Base-by-base conservation (phyloP, 805 yeast species). In the Ogataea dorogensis region DNA sequence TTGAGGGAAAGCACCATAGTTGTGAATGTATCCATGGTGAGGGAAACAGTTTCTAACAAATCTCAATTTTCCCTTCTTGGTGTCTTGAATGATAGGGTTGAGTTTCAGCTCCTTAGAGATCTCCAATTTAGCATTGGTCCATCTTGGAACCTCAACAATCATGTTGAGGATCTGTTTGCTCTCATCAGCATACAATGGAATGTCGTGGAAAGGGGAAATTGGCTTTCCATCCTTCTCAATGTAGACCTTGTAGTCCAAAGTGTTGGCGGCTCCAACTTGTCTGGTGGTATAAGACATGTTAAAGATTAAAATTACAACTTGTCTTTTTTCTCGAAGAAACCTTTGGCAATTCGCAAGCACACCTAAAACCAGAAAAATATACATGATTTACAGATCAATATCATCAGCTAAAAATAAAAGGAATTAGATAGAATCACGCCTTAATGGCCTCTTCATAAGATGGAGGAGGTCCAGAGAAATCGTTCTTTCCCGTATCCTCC, bases 1-100 rank as follows among this genome's bases (percentile, higher is more conserved):
- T 65, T 91, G 97, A 50, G 98, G 98, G 77, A 91, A 84, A 32
- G 97, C 97, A 64, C 98, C 98, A 64, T 91, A 91, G 73, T 93
- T 93, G 73, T 88, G 96, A 53, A 91, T 91, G 74, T 93, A 91
- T 54, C 98, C 98, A 65, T 93, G 95, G 73, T 86, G 95, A 36
- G 98, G 98, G 86, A 91, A 91, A 65, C 95, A 80, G 78, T 93
- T 93, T 72, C 95, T 82, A 43, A 93, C 98, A 54, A 82, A 93
- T 71, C 98, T 81, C 58, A 88, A 78, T 67, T 87, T 83, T 51
- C 97, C 98, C 75, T 93, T 91, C 75, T 93, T 93, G 60, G 94
- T 86, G 68, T 93, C 98, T 73, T 93, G 98, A 45, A 86, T 72
- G 54, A 93, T 93, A 56, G 98, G 98, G 74, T 93, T 93, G 61